Evolutionary conservation across 2,329 filamentous ascomycete species (phyloP).

Genomic region (Stachybotrys chartarum): DNA sequence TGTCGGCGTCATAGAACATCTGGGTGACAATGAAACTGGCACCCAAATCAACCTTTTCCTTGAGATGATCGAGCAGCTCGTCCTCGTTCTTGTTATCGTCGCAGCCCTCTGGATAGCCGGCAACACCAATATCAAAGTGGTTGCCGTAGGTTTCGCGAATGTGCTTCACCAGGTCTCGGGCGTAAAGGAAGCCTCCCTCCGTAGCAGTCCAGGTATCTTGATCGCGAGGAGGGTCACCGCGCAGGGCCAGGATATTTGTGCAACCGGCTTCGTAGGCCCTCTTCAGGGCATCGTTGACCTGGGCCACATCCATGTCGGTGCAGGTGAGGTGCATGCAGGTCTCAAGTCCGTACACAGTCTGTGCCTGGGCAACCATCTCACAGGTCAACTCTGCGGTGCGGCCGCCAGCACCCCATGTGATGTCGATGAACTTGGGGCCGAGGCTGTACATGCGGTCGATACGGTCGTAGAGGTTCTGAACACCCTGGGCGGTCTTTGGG

Average conservation of each 20-base stretch:
- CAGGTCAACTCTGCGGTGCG: constrained; percentile 85
- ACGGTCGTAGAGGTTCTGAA: constrained; percentile 97
- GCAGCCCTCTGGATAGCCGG: constrained; percentile 90
- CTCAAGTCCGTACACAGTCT: constrained; percentile 91
- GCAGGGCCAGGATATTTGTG: constrained; percentile 91
- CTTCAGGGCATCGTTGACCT: constrained; percentile 81
- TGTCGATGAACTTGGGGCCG: constrained; percentile 92
- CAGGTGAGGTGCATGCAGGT: constrained; percentile 99
- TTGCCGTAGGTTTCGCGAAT: constrained; percentile 64
- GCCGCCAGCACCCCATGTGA: constrained; percentile 96
- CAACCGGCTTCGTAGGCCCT: constrained; percentile 91
- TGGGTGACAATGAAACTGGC: constrained; percentile 94
- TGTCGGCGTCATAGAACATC: constrained; percentile 99
- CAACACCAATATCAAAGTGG: constrained; percentile 94
- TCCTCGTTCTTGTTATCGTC: constrained; percentile 90
- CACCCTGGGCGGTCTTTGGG: constrained; percentile 93
- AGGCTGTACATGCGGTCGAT: constrained; percentile 98
- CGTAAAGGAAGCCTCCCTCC: constrained; percentile 84
- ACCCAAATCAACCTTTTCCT: constrained; percentile 94
- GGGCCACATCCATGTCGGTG: constrained; percentile 92
- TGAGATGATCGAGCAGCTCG: constrained; percentile 79
- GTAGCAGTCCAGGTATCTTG: constrained; percentile 89
- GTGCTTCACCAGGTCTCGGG: constrained; percentile 80
- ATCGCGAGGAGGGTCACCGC: constrained; percentile 89
- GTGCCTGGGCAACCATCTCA: constrained; percentile 95